Evolutionary conservation across 306 rosid species (phyloP).

Genomic region (Inga oerstediana): DNA sequence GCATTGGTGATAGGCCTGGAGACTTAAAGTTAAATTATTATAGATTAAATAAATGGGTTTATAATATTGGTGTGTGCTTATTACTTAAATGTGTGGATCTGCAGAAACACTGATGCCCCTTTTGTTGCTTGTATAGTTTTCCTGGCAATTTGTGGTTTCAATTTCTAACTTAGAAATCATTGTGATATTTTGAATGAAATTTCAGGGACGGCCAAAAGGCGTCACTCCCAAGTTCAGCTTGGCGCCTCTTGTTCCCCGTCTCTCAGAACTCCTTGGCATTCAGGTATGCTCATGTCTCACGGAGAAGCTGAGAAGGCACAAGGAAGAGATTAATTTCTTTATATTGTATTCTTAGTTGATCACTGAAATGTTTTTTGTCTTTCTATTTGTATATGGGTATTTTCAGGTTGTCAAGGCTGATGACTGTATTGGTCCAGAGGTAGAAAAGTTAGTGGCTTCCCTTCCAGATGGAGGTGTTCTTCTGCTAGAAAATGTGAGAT

Average conservation of each 20-base stretch:
- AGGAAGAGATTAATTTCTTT: neutral
- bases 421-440: slow-evolving; percentile 93
- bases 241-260: slow-evolving; percentile 96
- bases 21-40: neutral
- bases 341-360: slow-evolving; percentile 18
- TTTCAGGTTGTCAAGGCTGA: slow-evolving; percentile 90
- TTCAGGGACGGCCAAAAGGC: slow-evolving; percentile 99
- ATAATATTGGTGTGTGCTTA: neutral
- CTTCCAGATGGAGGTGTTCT: slow-evolving; percentile 93
- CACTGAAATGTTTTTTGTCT: slow-evolving; percentile 7
- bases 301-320: neutral
- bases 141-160: slow-evolving; percentile 26
- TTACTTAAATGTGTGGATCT: slow-evolving; percentile 15
- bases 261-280: slow-evolving; percentile 90
- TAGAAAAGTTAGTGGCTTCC: slow-evolving; percentile 79
- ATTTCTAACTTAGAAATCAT: slow-evolving; percentile 23
- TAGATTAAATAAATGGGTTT: neutral
- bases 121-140: neutral
- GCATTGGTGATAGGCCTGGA: neutral
- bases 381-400: slow-evolving; percentile 29
- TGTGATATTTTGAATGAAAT: slow-evolving; percentile 30
- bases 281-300: slow-evolving; percentile 49
- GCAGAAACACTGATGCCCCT: neutral
- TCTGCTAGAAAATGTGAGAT: slow-evolving; percentile 96
- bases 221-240: slow-evolving; percentile 93